Base-by-base conservation (phyloP, 805 yeast species). In the Candida koratica region DNA sequence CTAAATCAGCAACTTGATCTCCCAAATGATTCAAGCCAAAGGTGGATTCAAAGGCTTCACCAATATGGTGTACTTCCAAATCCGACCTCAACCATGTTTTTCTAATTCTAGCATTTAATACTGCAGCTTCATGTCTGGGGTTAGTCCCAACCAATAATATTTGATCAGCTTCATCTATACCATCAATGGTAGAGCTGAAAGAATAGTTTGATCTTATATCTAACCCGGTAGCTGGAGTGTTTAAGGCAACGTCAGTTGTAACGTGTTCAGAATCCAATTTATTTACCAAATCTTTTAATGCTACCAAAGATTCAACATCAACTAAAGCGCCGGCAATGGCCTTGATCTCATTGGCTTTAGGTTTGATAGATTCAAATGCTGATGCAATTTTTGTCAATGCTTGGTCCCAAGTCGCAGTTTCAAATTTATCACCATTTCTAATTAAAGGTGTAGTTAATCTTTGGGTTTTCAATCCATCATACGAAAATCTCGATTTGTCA, bases 51-150 rank as follows among this genome's bases (percentile, higher is more conserved):
- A 86, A 85, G 44, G 67, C 56, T 59, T 81, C 81, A 50, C 95
- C 95, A 45, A 85, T 75, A 27, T 77, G 78, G 44, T 79, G 79
- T 44, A 86, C 65, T 48, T 84, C 83, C 52, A 84, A 71, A 48
- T 71, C 64, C 25, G 79, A 72, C 48, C 80, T 68, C 54, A 85
- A 68, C 93, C 90, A 85, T 42, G 73, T 79, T 58, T 79, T 81
- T 70, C 95, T 77, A 49, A 85, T 80, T 62, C 94, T 76, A 27
- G 90, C 77, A 60, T 85, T 85, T 51, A 85, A 70, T 12, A 86
- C 94, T 28, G 95, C 87, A 41, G 95, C 95, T 67, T 85, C 95
- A 55, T 75, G 87, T 56, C 95, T 75, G 41, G 95, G 94, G 68
- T 85, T 85, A 30, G 95, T 79, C 44, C 95, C 95, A 39, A 85